Conservation (phyloP, 2,329 filamentous ascomycete genomes). For the Aschersonia sp. region DNA sequence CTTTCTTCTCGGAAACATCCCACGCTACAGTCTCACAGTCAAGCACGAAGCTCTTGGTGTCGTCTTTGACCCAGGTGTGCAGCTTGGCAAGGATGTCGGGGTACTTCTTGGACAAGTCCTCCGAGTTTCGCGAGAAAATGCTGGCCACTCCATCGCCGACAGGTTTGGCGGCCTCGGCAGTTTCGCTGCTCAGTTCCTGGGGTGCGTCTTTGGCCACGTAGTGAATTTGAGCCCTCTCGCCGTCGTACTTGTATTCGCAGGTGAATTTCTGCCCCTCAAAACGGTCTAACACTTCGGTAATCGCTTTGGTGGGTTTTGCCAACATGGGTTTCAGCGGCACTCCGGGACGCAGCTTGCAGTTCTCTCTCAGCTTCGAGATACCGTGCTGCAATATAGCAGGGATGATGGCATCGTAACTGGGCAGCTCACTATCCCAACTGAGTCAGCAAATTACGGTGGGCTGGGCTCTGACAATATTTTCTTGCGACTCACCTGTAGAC, state of each 20-base stretch:
- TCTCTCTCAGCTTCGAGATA: slow-evolving; percentile 65
- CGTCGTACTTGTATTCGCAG: slow-evolving; percentile 98
- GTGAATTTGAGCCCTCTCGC: slow-evolving; percentile 95
- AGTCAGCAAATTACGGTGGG: background rate
- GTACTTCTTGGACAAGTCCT: slow-evolving; percentile 95
- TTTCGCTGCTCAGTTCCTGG: slow-evolving; percentile 50
- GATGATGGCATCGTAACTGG: slow-evolving; percentile 89
- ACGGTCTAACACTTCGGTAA: slow-evolving; percentile 90
- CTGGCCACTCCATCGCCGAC: slow-evolving; percentile 62
- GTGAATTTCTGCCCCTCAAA: slow-evolving; percentile 94
- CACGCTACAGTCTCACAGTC: slow-evolving; percentile 97
- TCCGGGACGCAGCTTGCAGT: slow-evolving; percentile 84
- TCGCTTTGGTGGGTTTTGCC: slow-evolving; percentile 94
- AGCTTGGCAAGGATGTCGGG: slow-evolving; percentile 87
- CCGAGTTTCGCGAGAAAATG: slow-evolving; percentile 94
- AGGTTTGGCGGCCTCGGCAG: slow-evolving; percentile 47
- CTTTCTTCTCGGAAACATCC: slow-evolving; percentile 90
- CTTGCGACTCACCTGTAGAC: slow-evolving; percentile 57
- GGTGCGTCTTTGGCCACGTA: slow-evolving; percentile 75
- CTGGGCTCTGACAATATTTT: background rate
- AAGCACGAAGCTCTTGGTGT: slow-evolving; percentile 90
- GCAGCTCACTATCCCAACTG: slow-evolving; percentile 55
- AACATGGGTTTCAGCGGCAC: slow-evolving; percentile 97
- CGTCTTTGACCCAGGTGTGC: slow-evolving; percentile 74
- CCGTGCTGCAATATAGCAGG: slow-evolving; percentile 79